Evolutionary conservation across 768 basidiomycete genomes (phyloP), one percentile per base, ranked within the genome.

Genomic region (Tricholoma bakamatsutake): DNA sequence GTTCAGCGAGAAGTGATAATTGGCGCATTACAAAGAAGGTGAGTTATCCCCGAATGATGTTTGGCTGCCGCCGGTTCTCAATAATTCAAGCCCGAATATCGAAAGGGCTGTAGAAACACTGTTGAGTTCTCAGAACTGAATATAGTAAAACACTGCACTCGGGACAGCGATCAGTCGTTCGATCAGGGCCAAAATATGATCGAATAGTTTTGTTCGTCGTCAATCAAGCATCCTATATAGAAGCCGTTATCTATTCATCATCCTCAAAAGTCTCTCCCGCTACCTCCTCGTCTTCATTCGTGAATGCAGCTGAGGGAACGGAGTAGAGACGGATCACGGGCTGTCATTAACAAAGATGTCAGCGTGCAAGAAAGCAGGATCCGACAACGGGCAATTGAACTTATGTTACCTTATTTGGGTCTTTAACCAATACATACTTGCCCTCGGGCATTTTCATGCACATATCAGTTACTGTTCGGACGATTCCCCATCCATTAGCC

Each of bases 371-470:
- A 54, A 17, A 59, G 24, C 24, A 39, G 37, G 18, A 47, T 30
- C 5, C 46, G 27, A 24, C 27, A 15, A 30, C 54, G 15, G 53
- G 43, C 55, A 55, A 51, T 4, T 24, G 21, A 47, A 59, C 53
- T 52, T 61, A 69, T 80, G 31, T 63, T 66, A 96, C 95, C 84
- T 84, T 93, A 80, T 98, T 98, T 15, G 97, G 96, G 71, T 99
- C 97, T 73, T 96, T 97, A 52, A 99, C 85, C 27, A 99, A 76
- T 12, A 98, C 90, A 67, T 98, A 99, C 70, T 97, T 97, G 69
- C 97, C 97, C 71, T 98, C 96, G 18, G 93, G 92, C 85, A 94
- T 87, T 71, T 95, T 94, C 84, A 97, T 84, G 70, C 90, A 91
- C 57, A 98, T 72, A 66, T 99, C 97, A 28, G 91, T 88, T 57